Evolutionary conservation across 495 filamentous ascomycete species (phyloP), one percentile per base, ranked within the genome.

Genomic region (Lophiostoma macrostomum): DNA sequence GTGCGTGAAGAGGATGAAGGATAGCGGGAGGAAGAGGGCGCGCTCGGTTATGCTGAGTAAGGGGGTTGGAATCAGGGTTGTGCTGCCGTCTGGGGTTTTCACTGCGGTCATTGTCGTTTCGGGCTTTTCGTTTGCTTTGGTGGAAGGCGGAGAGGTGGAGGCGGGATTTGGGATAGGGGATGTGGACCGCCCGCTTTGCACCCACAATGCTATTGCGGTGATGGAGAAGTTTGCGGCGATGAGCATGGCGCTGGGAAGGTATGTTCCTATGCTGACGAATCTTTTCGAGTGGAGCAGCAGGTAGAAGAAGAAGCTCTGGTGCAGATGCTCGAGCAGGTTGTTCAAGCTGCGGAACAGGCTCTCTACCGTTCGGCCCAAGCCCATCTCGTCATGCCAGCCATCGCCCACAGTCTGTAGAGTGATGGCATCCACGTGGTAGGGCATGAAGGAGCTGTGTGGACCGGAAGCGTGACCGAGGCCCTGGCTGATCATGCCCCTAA

Each of bases 291-390:
- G 84, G 80, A 98, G 90, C 14, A 98, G 80, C 20, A 98, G 73
- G 68, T 98, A 98, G 73, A 98, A 97, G 77, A 98, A 98, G 77
- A 97, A 98, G 65, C 89, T 95, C 74, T 98, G 93, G 64, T 98
- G 93, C 54, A 98, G 80, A 67, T 97, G 90, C 71, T 98, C 93
- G 13, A 98, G 77, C 44, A 98, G 71, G 65, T 98, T 98, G 71
- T 98, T 98, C 68, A 98, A 72, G 62, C 88, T 94, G 49, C 93
- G 77, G 63, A 91, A 94, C 7, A 91, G 75, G 65, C 88, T 86
- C 70, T 98, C 93, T 1, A 97, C 76, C 0, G 90, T 86, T 28
- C 91, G 78, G 7, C 94, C 93, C 60, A 98, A 77, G 18, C 84
- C 85, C 88, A 96, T 96, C 69, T 97, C 93, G 65, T 98, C 93